Base-by-base conservation (phyloP, 2,329 filamentous ascomycete genomes). In the Nigrospora sphaerica region DNA sequence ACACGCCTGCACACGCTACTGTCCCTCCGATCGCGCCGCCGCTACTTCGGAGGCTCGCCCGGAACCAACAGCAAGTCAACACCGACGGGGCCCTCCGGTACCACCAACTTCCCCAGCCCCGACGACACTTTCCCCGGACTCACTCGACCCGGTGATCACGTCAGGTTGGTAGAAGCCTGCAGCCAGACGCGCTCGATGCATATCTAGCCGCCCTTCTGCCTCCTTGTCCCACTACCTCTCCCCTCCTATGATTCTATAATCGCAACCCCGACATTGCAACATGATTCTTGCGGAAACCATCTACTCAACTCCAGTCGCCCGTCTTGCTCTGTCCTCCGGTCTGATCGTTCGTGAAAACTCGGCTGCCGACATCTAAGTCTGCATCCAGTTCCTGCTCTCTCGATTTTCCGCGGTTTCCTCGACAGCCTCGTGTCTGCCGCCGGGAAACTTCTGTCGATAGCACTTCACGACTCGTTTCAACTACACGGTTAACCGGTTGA, bases 301-400 rank as follows among this genome's bases (percentile, higher is more conserved):
- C 58, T 56, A 62, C 62, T 65, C 63, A 56, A 70, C 68, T 70
- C 74, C 78, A 82, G 80, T 83, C 78, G 78, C 73, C 75, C 70
- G 77, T 77, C 75, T 71, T 67, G 75, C 72, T 69, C 72, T 68
- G 77, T 79, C 74, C 62, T 72, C 77, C 77, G 75, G 77, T 77
- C 65, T 71, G 63, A 72, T 78, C 71, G 64, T 71, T 70, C 64
- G 72, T 77, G 72, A 72, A 74, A 72, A 70, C 62, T 68, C 66
- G 64, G 67, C 65, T 65, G 59, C 59, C 61, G 62, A 61, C 64
- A 57, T 53, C 46, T 49, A 63, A 59, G 64, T 71, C 63, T 78
- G 75, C 64, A 65, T 56, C 61, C 59, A 53, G 54, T 61, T 62
- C 60, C 55, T 65, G n/a, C 61, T 58, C 59, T 60, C 67, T 75